Evolutionary conservation across 176 grass and related monocot genomes (phyloP), one percentile per base, ranked within the genome.

Genomic region (Oryza glumipatula): DNA sequence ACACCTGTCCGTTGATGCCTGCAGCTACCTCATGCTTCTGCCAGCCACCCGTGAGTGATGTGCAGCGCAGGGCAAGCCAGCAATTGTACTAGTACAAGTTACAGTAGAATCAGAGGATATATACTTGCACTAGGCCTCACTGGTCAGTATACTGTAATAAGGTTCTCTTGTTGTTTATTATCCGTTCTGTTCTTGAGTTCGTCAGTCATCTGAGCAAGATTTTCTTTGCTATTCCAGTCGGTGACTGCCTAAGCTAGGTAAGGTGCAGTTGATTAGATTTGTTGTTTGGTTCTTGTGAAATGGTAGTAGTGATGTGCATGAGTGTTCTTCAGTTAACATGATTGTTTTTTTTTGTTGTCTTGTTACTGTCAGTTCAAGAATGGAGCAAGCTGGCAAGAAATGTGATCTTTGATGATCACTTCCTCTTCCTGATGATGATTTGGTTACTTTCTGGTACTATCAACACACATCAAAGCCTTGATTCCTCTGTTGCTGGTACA

Each of bases 41-140:
- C 65, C 89, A 76, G 68, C 73, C 54, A 58, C 83, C 73, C 83
- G 88, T 86, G 88, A 66, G 88, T 86, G 88, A 66, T 38, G 41
- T n/a, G 36, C 74, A 22, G 28, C 61, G 11, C 45, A 61, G n/a
- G n/a, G 17, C 17, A 58, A 63, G 9, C 58, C 58, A 63, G 58
- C 58, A 63, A 9, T 52, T 23, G 58, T 15, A 19, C 70, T 11
- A 32, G 30, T 32, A 24, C 19, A 17, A 6, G 68, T 45, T 73
- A 5, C 19, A 17, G 35, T 26, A 39, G 36, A 68, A 78, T 60
- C 68, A 67, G 70, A 58, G 70, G 36, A 78, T 68, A 41, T 41
- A 41, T 41, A 77, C 82, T 44, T 24, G 13, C 68, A 2, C 76
- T 56, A 56, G 52, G 0, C 39, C 39, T 41, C 52, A 49, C 77